Percentiles rank a stretch among this genome's conserved stretches.
phyloP scores from a whole-genome alignment of 306 rosid species.

The Trichosanthes truncata region DNA sequence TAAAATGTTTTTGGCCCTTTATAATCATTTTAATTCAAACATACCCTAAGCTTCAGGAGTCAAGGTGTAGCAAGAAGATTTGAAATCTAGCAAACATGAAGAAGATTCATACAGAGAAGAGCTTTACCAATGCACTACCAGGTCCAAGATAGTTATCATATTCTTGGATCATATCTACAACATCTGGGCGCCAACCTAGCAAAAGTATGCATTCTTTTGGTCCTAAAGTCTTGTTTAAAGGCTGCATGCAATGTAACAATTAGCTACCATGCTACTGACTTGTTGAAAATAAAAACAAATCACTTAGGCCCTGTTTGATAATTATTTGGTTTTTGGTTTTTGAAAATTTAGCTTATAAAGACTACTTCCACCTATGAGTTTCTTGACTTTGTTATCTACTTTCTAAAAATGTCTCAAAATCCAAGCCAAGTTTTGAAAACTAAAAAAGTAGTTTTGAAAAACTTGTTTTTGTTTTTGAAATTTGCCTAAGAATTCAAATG shows the following conservation, averaged over 20 bases:
- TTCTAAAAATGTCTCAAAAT: neutral
- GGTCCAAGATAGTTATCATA: slow-evolving; percentile 97
- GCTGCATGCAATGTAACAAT: slow-evolving; percentile 29
- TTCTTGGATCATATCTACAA: slow-evolving; percentile 79
- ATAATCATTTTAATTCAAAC: neutral
- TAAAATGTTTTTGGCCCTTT: neutral
- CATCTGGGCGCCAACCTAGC: slow-evolving; percentile 89
- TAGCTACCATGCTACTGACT: neutral
- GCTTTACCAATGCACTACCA: slow-evolving; percentile 80
- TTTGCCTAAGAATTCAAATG: no score
- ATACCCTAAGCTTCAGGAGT: neutral
- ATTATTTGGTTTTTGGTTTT: no score
- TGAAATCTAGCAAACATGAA: neutral
- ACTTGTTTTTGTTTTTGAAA: no score
- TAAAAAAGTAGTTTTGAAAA: neutral
- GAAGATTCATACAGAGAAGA: neutral
- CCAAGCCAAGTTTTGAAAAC: neutral
- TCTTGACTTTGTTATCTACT: neutral
- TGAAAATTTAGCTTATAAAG: no score
- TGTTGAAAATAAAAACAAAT: neutral
- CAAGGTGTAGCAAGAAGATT: neutral
- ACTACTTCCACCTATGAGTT: no score
- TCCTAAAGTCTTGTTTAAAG: slow-evolving; percentile 59
- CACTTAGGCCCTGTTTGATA: neutral
- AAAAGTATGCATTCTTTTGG: slow-evolving; percentile 80